phyloP scores from a whole-genome alignment of 768 basidiomycete genomes.

The Termitomyces bulborhizus region DNA sequence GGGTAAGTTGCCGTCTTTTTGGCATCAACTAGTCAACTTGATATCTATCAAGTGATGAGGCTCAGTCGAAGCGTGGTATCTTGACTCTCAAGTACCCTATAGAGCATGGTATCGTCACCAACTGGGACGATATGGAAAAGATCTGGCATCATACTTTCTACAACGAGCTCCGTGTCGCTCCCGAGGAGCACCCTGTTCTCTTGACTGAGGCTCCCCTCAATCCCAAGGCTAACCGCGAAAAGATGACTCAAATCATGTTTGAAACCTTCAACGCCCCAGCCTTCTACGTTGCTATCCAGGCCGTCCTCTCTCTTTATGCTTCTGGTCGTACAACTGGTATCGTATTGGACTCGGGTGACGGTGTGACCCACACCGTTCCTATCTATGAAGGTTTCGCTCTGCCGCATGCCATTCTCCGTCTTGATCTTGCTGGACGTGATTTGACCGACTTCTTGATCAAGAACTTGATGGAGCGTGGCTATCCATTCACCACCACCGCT shows the following conservation, averaged over 20 bases:
- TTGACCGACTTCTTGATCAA: conserved; percentile 81
- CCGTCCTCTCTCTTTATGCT: conserved; percentile 86
- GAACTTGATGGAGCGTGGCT: conserved; percentile 86
- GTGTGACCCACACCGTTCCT: conserved; percentile 93
- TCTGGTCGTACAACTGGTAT: conserved; percentile 94
- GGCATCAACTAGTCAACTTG: conserved; percentile 7
- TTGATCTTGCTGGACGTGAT: conserved; percentile 92
- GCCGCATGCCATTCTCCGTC: conserved; percentile 88
- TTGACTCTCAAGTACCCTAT: conserved; percentile 91
- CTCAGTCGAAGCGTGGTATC: conserved; percentile 93
- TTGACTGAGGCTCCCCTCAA: conserved; percentile 91
- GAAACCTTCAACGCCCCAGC: conserved; percentile 93
- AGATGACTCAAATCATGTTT: conserved; percentile 97
- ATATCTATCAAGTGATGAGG: conserved; percentile 61
- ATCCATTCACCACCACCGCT: conserved; percentile 90
- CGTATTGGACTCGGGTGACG: conserved; percentile 94
- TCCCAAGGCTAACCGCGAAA: conserved; percentile 89
- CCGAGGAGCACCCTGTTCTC: conserved; percentile 89
- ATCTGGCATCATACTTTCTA: conserved; percentile 99
- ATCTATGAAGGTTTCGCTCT: conserved; percentile 94
- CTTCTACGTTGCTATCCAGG: conserved; percentile 90
- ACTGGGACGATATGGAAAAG: conserved; percentile 99
- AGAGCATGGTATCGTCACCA: conserved; percentile 92
- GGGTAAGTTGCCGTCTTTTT: conserved; percentile 47
- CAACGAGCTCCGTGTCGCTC: conserved; percentile 91